These are phyloP conservation scores for Quercus tomentella DNA, from an alignment of 331 rosid species.

Conservation along the genomic window DNA sequence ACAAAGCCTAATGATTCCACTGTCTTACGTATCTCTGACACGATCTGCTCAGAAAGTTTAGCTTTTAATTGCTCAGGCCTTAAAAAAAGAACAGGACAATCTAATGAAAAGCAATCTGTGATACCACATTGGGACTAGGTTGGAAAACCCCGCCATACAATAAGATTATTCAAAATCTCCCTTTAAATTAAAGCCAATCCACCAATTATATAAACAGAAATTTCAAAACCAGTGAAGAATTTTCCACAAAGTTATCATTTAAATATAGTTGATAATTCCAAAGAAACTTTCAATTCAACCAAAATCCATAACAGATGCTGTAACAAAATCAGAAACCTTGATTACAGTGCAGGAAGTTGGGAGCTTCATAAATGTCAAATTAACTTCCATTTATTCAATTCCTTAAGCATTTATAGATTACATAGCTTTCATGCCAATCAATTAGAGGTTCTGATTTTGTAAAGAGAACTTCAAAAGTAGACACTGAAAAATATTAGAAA, in stretches of 20 bases:
- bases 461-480: not conserved
- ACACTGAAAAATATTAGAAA: not conserved
- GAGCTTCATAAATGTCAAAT: not conserved
- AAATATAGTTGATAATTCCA: not conserved
- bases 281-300: not conserved
- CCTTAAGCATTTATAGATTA: not conserved
- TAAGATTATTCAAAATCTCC: not conserved
- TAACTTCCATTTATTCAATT: not conserved
- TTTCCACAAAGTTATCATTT: not conserved
- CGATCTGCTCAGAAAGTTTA: conserved; percentile 49
- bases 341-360: not conserved
- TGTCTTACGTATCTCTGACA: conserved; percentile 79
- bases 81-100: not conserved
- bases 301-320: not conserved
- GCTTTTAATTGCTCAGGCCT: not conserved
- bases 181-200: not conserved
- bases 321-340: not conserved
- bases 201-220: not conserved
- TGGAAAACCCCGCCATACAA: not conserved
- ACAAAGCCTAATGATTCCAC: conserved; percentile 86
- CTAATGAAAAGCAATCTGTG: not conserved
- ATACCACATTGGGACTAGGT: not conserved
- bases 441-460: not conserved
- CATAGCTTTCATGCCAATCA: not conserved
- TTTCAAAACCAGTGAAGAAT: not conserved